Base-by-base conservation (phyloP, 2,329 filamentous ascomycete genomes). In the Neofusicoccum kwambonambiense region DNA sequence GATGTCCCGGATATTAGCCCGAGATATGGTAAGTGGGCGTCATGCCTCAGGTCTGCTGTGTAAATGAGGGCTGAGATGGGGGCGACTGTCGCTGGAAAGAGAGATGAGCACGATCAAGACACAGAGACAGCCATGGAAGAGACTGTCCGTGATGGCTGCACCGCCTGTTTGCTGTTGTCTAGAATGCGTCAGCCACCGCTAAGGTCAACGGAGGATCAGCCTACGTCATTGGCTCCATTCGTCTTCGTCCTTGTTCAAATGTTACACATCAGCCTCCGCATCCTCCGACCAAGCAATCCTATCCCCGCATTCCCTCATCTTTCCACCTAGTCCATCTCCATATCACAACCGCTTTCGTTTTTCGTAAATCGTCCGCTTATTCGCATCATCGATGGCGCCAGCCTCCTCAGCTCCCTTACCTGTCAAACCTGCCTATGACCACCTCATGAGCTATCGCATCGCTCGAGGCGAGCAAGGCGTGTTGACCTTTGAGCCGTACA, bases 401-500 rank as follows among this genome's bases (percentile, higher is more conserved):
- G 17, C 44, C 27, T 42, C 22, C 15, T 22, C 22, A 15, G n/a
- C 47, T 34, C 9, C 37, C 2, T 11, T 15, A 12, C 17, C 19
- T 7, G 27, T 4, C n/a, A 60, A 15, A 5, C 42, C 61, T 6
- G 39, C 61, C 9, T 73, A 75, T 68, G 65, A 73, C 11, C 75
- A 81, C 41, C 77, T 78, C 56, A 82, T 83, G 79, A 75, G 77
- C 68, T 88, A 88, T 74, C 80, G 80, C 66, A 86, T 89, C 67
- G 85, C 79, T 13, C 84, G 85, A 49, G 86, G 86, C 65, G 86
- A 89, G 72, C 82, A 83, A 72, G 84, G 85, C 62, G 87, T 89
- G 9, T 75, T 89, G 37, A 86, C 84, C 1, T 87, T 84, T 69
- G 86, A 89, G 69, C 87, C 86, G 0, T 89, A 89, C 77, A 88